Conservation (phyloP, 306 rosid genomes). For the Quercus glauca region DNA sequence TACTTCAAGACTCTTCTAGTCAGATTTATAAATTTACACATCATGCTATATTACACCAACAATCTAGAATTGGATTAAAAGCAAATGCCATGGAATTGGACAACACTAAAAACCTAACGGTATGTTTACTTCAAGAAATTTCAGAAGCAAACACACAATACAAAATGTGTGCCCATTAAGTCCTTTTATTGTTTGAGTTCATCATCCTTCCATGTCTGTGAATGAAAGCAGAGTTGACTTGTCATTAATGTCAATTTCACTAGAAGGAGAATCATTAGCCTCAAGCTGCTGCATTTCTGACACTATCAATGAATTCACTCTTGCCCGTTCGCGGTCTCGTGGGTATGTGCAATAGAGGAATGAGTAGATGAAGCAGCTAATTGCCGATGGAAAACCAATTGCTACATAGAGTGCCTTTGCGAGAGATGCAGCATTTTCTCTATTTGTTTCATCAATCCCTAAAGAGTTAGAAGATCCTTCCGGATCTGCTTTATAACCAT, state of each 20-base stretch:
- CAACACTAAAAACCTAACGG: too few relatives aligned
- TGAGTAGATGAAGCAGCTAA: constrained; percentile 65
- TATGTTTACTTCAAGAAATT: too few relatives aligned
- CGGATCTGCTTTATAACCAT: constrained; percentile 59
- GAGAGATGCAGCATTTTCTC: constrained; percentile 75
- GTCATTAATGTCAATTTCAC: not conserved
- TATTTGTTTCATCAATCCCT: constrained; percentile 52
- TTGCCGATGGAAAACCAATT: constrained; percentile 59
- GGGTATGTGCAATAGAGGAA: constrained; percentile 82
- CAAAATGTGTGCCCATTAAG: too few relatives aligned
- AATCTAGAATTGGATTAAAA: too few relatives aligned
- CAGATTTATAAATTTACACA: too few relatives aligned
- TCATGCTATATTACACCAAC: too few relatives aligned
- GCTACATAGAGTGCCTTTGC: constrained; percentile 75
- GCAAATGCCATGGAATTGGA: too few relatives aligned
- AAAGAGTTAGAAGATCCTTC: constrained; percentile 47
- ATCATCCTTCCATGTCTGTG: too few relatives aligned
- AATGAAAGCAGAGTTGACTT: too few relatives aligned
- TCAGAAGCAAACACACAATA: too few relatives aligned
- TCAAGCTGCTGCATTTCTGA: constrained; percentile 68
- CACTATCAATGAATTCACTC: constrained; percentile 54
- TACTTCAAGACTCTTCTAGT: too few relatives aligned
- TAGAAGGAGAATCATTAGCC: constrained; percentile 5
- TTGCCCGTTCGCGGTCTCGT: constrained; percentile 68
- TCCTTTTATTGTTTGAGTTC: too few relatives aligned